Base-by-base conservation (phyloP, 768 basidiomycete species). In the Paxillus involutus region DNA sequence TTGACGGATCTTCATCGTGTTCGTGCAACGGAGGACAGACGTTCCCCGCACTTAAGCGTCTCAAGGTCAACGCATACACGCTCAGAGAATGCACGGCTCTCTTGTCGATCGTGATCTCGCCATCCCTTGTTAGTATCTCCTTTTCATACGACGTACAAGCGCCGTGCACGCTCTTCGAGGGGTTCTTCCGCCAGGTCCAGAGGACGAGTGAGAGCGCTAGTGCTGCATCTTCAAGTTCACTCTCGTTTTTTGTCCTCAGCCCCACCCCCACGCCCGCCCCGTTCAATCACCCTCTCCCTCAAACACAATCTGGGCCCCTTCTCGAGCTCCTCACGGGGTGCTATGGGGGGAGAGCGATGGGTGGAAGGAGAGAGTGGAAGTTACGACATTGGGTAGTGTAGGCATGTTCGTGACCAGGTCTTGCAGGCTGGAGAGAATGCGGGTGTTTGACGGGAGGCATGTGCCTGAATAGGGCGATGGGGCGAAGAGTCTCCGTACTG, bases 51-150 rank as follows among this genome's bases (percentile, higher is more conserved):
- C 47, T 70, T 33, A 66, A 43, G 39, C 53, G 46, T n/a, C 37
- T 71, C 45, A 70, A 61, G 33, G 50, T 70, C 45, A 30, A 47
- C 43, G 59, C 69, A 19, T 24, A 58, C 24, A 58, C 60, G 16
- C 70, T 72, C 13, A 57, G 61, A 3, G 68, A 68, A 49, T 71
- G 70, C 40, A 63, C 62, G 12, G 59, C 62, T 6, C 56, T 70
- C 16, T 3, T 70, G 3, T 57, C 63, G 32, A 52, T 64, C 40
- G 49, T 68, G 47, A 55, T 60, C 13, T 68, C 68, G n/a, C 47
- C 63, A 10, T 51, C 47, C 16, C 62, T 70, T 7, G 58, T 59
- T 5, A 60, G 36, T 11, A 51, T 71, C 53, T 54, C 54, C 16
- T 59, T 71, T 36, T 60, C 58, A 12, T 71, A 70, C 24, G 65